phyloP scores from a whole-genome alignment of 2,329 filamentous ascomycete genomes.

The Ceratocystis lukuohia region DNA sequence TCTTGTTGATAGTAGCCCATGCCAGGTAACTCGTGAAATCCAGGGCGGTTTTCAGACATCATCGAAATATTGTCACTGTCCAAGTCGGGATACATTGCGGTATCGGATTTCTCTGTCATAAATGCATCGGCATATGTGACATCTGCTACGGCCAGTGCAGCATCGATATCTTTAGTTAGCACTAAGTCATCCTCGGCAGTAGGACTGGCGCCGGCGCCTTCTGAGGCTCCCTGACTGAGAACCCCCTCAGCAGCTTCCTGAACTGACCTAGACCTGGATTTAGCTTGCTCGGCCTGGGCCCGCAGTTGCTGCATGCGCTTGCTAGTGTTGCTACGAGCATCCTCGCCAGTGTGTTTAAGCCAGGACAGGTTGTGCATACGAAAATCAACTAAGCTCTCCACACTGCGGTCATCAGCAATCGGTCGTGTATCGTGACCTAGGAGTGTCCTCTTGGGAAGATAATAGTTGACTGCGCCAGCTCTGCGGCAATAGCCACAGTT shows the following conservation, averaged over 20 bases:
- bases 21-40: conserved; percentile 34
- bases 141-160: neutral
- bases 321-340: conserved; percentile 43
- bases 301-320: conserved; percentile 44
- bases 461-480: conserved; percentile 53
- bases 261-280: conserved; percentile 27
- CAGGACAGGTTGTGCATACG: conserved; percentile 75
- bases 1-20: conserved; percentile 50
- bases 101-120: neutral
- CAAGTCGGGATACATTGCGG: conserved; percentile 36
- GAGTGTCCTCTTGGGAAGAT: conserved; percentile 73
- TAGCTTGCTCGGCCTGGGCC: conserved; percentile 43
- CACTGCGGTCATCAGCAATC: conserved; percentile 79
- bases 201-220: neutral
- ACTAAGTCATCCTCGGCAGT: neutral
- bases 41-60: conserved; percentile 22
- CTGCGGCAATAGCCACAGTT: conserved; percentile 71
- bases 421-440: conserved; percentile 84
- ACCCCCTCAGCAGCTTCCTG: conserved; percentile 30
- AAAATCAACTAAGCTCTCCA: conserved; percentile 85
- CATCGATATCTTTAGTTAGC: neutral
- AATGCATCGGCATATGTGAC: neutral
- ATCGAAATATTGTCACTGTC: conserved; percentile 30
- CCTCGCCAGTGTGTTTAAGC: conserved; percentile 51
- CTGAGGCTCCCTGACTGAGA: neutral